Percentiles rank a stretch among this genome's conserved stretches.
These are phyloP conservation scores for Linderina pennispora DNA, from an alignment of 192 early-diverging fungal genomes.

Conservation along the genomic window DNA sequence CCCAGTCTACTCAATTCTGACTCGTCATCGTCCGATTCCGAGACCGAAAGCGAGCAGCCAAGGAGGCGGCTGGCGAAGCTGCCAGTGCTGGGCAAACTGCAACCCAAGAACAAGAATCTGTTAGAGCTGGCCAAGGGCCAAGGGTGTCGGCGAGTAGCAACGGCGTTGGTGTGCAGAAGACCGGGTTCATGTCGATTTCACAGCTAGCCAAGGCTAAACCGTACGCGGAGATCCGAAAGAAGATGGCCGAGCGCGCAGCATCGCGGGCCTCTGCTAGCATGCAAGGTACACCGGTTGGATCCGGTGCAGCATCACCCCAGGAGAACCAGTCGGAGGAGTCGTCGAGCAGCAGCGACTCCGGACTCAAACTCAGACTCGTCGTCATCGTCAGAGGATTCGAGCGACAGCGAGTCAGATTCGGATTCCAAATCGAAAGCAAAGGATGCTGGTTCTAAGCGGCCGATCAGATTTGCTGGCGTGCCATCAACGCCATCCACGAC, in stretches of 20 bases:
- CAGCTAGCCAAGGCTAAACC: slow-evolving; percentile 36
- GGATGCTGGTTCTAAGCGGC: slow-evolving; percentile 3
- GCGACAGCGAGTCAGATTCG: not conserved
- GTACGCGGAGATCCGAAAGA: slow-evolving; percentile 38
- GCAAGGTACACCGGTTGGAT: not conserved
- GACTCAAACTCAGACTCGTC: slow-evolving; percentile 9
- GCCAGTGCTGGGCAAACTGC: slow-evolving; percentile 21
- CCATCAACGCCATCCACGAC: slow-evolving; percentile 16
- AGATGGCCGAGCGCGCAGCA: slow-evolving; percentile 18
- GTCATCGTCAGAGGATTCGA: no score
- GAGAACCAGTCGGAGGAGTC: not conserved
- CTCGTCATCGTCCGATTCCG: no score
- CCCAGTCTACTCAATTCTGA: no score
- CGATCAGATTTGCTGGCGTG: slow-evolving; percentile 38
- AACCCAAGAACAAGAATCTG: slow-evolving; percentile 5
- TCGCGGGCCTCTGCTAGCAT: not conserved
- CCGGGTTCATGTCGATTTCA: slow-evolving; percentile 31
- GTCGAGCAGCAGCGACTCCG: not conserved
- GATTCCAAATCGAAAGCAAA: slow-evolving; percentile 4
- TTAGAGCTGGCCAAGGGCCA: slow-evolving; percentile 21
- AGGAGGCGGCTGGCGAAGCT: slow-evolving; percentile 11
- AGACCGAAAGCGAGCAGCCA: slow-evolving; percentile 6
- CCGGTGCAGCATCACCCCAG: not conserved
- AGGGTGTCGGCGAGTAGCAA: slow-evolving; percentile 11
- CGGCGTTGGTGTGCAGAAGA: no score